Conservation (phyloP, 1,284 basidiomycete genomes). For the Flammula alnicola region DNA sequence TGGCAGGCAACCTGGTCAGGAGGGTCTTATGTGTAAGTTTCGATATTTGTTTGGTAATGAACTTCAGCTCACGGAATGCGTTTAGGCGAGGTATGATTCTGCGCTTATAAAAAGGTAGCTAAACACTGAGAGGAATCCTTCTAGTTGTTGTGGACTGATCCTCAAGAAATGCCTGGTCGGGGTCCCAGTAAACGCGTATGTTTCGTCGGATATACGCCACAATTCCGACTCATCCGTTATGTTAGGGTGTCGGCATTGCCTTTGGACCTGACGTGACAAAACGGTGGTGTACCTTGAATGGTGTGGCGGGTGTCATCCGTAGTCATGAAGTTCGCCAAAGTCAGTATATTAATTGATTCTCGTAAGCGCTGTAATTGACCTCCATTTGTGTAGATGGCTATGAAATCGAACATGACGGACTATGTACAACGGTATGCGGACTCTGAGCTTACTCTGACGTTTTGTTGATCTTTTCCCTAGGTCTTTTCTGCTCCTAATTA, state of each 20-base stretch:
- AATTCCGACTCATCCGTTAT: background rate
- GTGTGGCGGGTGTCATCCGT: conserved; percentile 88
- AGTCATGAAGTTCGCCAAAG: conserved; percentile 98
- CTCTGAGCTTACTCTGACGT: conserved; percentile 8
- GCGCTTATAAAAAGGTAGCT: background rate
- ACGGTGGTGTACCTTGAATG: conserved; percentile 88
- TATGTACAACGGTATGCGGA: conserved; percentile 79
- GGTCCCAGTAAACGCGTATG: conserved; percentile 93
- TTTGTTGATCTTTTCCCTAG: conserved; percentile 36
- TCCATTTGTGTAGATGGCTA: conserved; percentile 69
- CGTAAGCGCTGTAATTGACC: conserved; percentile 4
- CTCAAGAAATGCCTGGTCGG: conserved; percentile 88
- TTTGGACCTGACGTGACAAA: conserved; percentile 95
- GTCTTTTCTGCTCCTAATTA: conserved; percentile 88
- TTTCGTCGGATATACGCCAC: conserved; percentile 7
- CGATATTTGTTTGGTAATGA: conserved; percentile 4
- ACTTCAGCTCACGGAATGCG: conserved; percentile 14
- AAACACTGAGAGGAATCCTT: conserved; percentile 6
- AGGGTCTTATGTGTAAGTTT: conserved; percentile 90
- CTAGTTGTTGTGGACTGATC: conserved; percentile 89
- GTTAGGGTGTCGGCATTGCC: conserved; percentile 89
- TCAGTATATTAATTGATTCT: conserved; percentile 35
- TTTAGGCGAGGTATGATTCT: conserved; percentile 57
- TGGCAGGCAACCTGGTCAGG: conserved; percentile 91
- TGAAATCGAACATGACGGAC: conserved; percentile 86